Conservation (phyloP, 257 asterid genomes). For the Henckelia pumila region DNA sequence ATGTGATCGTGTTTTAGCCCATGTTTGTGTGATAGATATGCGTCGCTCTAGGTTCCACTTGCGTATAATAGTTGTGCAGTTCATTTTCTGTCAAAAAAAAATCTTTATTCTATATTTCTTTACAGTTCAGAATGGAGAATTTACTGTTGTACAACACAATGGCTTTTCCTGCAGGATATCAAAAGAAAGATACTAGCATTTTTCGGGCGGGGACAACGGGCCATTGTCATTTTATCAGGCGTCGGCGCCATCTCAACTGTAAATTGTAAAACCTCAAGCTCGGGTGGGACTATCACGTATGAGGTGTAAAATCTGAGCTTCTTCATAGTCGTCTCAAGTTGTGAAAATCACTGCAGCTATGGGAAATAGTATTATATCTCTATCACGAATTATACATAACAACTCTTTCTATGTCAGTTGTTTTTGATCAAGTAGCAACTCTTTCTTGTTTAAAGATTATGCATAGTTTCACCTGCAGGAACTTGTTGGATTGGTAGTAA, state of each 20-base stretch:
- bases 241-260: conserved; percentile 71
- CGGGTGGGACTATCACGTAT: conserved; percentile 72
- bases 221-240: conserved; percentile 67
- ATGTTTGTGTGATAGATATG: not conserved
- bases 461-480: not conserved
- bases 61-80: not conserved
- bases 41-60: not conserved
- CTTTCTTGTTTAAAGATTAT: too few relatives aligned
- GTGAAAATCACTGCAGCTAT: not conserved
- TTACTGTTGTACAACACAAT: not conserved
- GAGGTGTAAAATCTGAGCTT: conserved; percentile 50
- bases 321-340: conserved; percentile 3
- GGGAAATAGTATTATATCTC: not conserved
- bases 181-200: conserved; percentile 59
- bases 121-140: conserved; percentile 1
- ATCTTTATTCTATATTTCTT: not conserved
- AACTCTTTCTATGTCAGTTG: not conserved
- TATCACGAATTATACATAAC: not conserved
- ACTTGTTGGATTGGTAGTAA: conserved; percentile 6
- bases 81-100: not conserved
- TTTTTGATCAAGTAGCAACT: not conserved
- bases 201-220: conserved; percentile 57
- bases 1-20: not conserved
- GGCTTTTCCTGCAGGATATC: conserved; percentile 55
- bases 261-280: conserved; percentile 55